phyloP scores from a whole-genome alignment of 352 stramenopile genomes.

The Phytophthora macrochlamydospora region DNA sequence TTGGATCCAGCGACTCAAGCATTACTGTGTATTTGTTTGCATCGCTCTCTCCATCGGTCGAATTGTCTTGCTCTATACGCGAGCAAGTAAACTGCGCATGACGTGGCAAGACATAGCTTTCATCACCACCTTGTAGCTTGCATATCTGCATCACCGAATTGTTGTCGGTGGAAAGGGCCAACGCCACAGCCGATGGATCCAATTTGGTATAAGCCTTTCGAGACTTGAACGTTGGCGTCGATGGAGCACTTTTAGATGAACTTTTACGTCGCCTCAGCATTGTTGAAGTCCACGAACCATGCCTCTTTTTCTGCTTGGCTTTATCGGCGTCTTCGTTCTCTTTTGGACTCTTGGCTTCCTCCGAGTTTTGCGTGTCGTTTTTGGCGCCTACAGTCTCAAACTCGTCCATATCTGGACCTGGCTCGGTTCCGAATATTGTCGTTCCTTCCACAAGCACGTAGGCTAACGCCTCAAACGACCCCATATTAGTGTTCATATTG shows the following conservation, averaged over 20 bases:
- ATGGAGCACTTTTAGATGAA: conserved; percentile 29
- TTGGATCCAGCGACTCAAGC: conserved; percentile 40
- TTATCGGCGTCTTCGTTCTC: conserved; percentile 3
- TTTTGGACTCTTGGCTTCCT: conserved; percentile 4
- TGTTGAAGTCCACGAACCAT: conserved; percentile 46
- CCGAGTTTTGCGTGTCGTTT: neutral
- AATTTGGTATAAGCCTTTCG: conserved; percentile 6
- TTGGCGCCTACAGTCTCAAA: conserved; percentile 15
- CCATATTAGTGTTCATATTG: conserved; percentile 42
- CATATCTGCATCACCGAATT: conserved; percentile 38
- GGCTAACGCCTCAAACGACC: conserved; percentile 36
- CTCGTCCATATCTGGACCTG: conserved; percentile 15
- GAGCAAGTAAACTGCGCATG: conserved; percentile 41
- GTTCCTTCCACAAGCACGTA: conserved; percentile 49
- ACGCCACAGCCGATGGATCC: conserved; percentile 10
- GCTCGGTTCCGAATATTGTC: conserved; percentile 53
- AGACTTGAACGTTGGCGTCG: conserved; percentile 14
- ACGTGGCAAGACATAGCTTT: conserved; percentile 27
- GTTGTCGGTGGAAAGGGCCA: conserved; percentile 25
- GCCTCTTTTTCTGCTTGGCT: conserved; percentile 28
- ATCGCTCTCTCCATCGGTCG: conserved; percentile 3
- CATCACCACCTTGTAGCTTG: conserved; percentile 23
- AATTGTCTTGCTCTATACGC: conserved; percentile 7
- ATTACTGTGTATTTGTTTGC: conserved; percentile 32
- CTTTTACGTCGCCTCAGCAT: conserved; percentile 37